Percentiles rank a stretch among this genome's conserved stretches.
phyloP scores from a whole-genome alignment of 345 rosid genomes.

The Limnanthes douglasii region DNA sequence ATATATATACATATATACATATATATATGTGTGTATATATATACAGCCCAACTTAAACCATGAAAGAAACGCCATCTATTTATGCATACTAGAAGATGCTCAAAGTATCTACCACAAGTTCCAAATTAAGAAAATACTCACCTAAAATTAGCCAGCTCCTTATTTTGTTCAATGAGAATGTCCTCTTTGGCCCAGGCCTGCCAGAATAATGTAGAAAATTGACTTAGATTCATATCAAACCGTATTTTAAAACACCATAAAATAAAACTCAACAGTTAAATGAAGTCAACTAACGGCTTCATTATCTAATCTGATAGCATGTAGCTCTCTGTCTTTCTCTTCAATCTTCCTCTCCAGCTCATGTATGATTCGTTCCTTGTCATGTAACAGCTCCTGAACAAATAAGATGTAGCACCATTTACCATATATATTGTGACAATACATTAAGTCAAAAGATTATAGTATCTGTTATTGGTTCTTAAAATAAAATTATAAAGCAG shows the following conservation, averaged over 20 bases:
- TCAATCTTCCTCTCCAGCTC: slow-evolving; percentile 75
- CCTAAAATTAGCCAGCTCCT: slow-evolving; percentile 61
- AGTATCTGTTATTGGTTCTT: background rate
- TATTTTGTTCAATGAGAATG: slow-evolving; percentile 51
- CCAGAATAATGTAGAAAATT: slow-evolving; percentile 5
- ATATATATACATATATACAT: no score
- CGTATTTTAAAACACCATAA: background rate
- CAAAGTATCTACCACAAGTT: background rate
- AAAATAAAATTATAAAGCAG: background rate
- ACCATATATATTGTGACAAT: no score
- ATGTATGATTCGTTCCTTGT: slow-evolving; percentile 41
- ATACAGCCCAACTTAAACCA: background rate
- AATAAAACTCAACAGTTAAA: background rate
- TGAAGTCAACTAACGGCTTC: slow-evolving; percentile 52
- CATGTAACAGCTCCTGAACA: slow-evolving; percentile 70
- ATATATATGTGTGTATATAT: slow-evolving; percentile 4
- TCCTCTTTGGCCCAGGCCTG: slow-evolving; percentile 98
- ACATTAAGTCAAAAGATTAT: no score
- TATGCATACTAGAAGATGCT: background rate
- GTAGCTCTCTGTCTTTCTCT: slow-evolving; percentile 75
- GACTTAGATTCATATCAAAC: slow-evolving; percentile 3
- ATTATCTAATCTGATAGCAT: slow-evolving; percentile 70
- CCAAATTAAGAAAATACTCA: slow-evolving; percentile 3
- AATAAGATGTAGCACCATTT: no score
- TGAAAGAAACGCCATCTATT: no score